Evolutionary conservation across 208 protist species (phyloP).

Genomic region (Acanthamoeba triangularis): DNA sequence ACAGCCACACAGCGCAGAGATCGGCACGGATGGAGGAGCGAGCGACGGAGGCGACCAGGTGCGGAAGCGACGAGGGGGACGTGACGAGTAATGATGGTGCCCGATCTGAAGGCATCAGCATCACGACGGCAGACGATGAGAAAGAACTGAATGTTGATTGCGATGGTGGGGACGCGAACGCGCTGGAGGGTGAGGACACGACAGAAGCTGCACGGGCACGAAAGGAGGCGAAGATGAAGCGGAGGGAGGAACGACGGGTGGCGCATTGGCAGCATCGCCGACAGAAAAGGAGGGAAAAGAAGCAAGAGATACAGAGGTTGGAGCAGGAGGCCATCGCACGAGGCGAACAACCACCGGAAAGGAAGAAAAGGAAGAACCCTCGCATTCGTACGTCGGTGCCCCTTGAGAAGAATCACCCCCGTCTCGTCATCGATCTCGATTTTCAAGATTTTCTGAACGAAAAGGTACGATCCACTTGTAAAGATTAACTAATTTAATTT

Average conservation of each 20-base stretch:
- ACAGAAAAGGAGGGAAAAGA: neutral
- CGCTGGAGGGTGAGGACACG: neutral
- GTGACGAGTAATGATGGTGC: neutral
- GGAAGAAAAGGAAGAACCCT: conserved; percentile 36
- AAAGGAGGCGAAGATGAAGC: neutral
- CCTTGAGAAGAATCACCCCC: conserved; percentile 36
- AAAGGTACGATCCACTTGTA: neutral
- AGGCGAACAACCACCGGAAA: neutral
- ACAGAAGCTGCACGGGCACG: neutral
- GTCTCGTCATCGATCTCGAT: conserved; percentile 65
- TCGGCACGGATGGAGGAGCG: neutral
- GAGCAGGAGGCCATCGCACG: conserved; percentile 15
- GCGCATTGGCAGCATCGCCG: conserved; percentile 32
- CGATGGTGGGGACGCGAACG: neutral
- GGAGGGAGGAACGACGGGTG: neutral
- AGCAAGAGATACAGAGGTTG: neutral
- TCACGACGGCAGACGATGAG: neutral
- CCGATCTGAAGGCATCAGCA: neutral
- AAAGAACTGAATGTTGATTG: neutral
- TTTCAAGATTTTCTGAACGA: conserved; percentile 33
- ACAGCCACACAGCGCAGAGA: neutral
- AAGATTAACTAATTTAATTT: neutral
- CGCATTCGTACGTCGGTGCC: conserved; percentile 28
- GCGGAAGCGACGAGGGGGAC: neutral
- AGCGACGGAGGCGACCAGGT: neutral